Evolutionary conservation across 768 basidiomycete species (phyloP).

Genomic region (Xerocomellus dryophilus): DNA sequence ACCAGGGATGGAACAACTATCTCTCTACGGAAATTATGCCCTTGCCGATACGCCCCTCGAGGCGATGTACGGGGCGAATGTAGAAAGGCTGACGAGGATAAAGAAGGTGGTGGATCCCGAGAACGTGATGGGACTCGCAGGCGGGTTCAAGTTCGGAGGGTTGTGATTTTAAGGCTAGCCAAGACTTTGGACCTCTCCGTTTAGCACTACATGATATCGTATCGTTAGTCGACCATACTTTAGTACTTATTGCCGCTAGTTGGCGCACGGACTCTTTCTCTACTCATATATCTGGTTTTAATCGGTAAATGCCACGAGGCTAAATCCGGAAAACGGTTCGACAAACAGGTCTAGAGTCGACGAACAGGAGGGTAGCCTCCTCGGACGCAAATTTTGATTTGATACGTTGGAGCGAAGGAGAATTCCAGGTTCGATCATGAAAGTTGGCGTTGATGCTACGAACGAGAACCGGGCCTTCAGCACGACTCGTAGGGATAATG

Average conservation of each 20-base stretch:
- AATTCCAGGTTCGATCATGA: constrained; percentile 7
- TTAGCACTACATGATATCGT: constrained; percentile 3
- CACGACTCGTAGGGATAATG: constrained; percentile 12
- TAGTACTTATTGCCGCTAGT: background rate
- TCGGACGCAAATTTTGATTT: background rate
- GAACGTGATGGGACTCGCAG: constrained; percentile 64
- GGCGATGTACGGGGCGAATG: constrained; percentile 49
- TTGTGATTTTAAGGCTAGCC: background rate
- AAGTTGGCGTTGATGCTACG: background rate
- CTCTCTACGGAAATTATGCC: constrained; percentile 63
- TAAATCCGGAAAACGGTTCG: background rate
- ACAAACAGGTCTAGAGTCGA: background rate
- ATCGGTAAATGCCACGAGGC: background rate
- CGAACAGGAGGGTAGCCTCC: background rate
- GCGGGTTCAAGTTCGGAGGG: constrained; percentile 56
- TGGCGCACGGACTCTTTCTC: background rate
- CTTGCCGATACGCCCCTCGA: constrained; percentile 48
- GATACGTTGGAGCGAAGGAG: background rate
- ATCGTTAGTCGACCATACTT: background rate
- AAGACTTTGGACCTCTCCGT: constrained; percentile 3
- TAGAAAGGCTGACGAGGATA: constrained; percentile 39
- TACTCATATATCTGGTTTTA: background rate
- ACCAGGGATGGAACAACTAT: constrained; percentile 41
- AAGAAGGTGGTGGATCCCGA: constrained; percentile 50
- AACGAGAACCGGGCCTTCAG: background rate